phyloP scores from a whole-genome alignment of 1,284 basidiomycete species.

The Malassezia nana region DNA sequence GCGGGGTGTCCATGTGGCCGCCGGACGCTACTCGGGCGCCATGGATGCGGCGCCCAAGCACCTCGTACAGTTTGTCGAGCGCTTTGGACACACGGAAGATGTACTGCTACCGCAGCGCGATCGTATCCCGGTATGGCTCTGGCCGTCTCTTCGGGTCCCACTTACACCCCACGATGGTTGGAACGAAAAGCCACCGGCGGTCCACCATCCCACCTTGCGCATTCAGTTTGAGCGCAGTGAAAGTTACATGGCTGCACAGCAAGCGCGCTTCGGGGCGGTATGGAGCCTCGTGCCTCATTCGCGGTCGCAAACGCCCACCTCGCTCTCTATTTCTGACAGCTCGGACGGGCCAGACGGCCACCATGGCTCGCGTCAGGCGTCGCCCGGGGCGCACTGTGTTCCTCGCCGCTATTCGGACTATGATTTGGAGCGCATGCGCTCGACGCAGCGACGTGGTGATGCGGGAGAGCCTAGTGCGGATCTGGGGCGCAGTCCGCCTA shows the following conservation, averaged over 20 bases:
- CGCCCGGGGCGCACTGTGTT: neutral
- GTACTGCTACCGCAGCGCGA: constrained; percentile 28
- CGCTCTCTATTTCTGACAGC: constrained; percentile 1
- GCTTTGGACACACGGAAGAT: constrained; percentile 39
- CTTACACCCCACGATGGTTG: constrained; percentile 1
- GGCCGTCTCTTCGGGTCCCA: constrained; percentile 27
- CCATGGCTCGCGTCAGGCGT: neutral
- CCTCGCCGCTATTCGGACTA: neutral
- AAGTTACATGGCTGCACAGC: constrained; percentile 9
- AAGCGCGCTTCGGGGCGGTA: constrained; percentile 5
- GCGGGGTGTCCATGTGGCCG: constrained; percentile 27
- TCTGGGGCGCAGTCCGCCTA: neutral
- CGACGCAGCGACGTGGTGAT: neutral
- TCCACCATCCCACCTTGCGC: constrained; percentile 38
- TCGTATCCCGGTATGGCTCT: constrained; percentile 32
- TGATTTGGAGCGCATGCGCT: neutral
- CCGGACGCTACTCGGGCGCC: constrained; percentile 19
- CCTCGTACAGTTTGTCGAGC: constrained; percentile 30
- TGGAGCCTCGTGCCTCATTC: neutral
- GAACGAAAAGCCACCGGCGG: constrained; percentile 10
- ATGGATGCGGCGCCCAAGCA: constrained; percentile 30
- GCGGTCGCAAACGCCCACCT: constrained; percentile 6
- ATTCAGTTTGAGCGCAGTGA: constrained; percentile 29
- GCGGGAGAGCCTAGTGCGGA: neutral
- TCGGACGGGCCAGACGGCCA: constrained; percentile 1